Evolutionary conservation across 2,329 filamentous ascomycete genomes (phyloP).

Genomic region (Magnaporthiopsis poae): DNA sequence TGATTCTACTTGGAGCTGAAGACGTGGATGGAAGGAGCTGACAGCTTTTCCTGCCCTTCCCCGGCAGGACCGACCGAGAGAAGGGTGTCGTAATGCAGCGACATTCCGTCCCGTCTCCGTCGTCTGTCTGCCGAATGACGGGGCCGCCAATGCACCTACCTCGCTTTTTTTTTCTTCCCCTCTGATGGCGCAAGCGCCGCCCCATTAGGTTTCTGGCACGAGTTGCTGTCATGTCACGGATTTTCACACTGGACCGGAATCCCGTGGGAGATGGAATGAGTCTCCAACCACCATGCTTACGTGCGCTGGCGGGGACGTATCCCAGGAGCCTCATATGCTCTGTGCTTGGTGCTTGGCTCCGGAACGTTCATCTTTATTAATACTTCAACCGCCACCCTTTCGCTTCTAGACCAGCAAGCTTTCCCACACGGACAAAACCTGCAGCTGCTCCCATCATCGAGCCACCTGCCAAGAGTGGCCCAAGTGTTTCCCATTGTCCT

Average conservation of each 20-base stretch:
- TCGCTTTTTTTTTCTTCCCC: too few species aligned
- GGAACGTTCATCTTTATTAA: not conserved
- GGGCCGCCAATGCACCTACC: not conserved
- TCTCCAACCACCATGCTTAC: not conserved
- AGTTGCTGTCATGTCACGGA: not conserved
- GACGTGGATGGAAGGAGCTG: too few species aligned
- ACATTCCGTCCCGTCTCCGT: not conserved
- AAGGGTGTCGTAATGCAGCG: not conserved
- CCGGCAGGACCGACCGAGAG: too few species aligned
- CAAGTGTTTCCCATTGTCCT: not conserved
- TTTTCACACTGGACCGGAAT: not conserved
- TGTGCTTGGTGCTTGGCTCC: too few species aligned
- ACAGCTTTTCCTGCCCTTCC: not conserved
- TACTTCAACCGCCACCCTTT: not conserved
- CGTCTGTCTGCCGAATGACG: not conserved
- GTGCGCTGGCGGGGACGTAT: not conserved
- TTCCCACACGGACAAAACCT: not conserved
- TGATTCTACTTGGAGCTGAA: too few species aligned
- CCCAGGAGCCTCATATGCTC: too few species aligned
- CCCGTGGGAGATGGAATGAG: not conserved
- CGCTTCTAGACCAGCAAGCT: not conserved
- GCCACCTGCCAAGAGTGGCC: not conserved
- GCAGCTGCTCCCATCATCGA: not conserved
- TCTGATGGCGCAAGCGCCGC: too few species aligned
- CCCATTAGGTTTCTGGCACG: not conserved